Percentiles rank a stretch among this genome's conserved stretches.
Conservation (phyloP, 768 basidiomycete genomes). For the Hypholoma fasciculare region DNA sequence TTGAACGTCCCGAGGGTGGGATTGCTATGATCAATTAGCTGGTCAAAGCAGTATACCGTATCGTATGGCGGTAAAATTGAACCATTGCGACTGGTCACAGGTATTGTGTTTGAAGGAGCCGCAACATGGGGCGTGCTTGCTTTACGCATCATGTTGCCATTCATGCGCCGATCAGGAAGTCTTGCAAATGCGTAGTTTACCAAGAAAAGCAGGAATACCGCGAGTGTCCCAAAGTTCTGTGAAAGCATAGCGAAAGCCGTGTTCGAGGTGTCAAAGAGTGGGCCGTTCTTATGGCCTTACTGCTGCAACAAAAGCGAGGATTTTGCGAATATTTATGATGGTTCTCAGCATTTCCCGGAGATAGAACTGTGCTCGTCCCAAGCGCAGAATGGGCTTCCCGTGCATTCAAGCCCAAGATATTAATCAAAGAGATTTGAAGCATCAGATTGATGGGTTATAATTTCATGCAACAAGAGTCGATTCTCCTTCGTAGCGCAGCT, state of each 20-base stretch:
- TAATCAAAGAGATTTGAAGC: no score
- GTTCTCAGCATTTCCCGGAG: neutral
- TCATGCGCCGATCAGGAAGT: neutral
- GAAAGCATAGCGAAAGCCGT: neutral
- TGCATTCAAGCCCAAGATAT: no score
- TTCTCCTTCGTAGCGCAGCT: no score
- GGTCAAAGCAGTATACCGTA: constrained; percentile 55
- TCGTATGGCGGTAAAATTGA: constrained; percentile 45
- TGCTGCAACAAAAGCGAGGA: constrained; percentile 2
- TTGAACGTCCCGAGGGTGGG: constrained; percentile 73
- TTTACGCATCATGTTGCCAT: neutral
- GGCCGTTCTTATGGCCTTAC: no score
- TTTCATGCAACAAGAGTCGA: no score
- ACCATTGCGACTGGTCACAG: constrained; percentile 26
- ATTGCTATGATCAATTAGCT: constrained; percentile 53
- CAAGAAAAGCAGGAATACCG: constrained; percentile 1
- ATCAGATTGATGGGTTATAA: no score
- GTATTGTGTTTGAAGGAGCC: no score
- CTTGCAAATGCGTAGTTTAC: neutral
- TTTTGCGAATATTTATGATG: constrained; percentile 11
- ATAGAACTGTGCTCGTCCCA: no score
- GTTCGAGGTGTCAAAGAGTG: neutral
- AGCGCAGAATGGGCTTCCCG: no score
- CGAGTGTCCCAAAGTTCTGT: constrained; percentile 4
- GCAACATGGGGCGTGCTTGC: neutral